Conservation (phyloP, 2,329 filamentous ascomycete genomes). For the Cadophora sp. region DNA sequence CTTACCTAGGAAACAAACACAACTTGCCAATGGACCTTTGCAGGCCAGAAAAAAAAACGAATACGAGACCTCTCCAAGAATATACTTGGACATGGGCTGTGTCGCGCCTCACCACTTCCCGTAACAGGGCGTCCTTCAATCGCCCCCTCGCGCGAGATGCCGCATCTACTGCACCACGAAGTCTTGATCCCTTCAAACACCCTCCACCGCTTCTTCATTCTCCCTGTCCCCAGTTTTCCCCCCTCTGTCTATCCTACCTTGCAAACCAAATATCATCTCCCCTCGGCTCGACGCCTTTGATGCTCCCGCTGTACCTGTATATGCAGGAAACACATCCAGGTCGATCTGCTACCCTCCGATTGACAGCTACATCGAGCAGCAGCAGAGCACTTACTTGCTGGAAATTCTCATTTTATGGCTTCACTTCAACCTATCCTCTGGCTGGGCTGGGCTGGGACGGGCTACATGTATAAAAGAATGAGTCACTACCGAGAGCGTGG, state of each 20-base stretch:
- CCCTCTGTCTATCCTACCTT: not conserved
- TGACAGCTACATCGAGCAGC: not conserved
- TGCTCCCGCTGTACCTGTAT: not conserved
- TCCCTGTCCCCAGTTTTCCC: not conserved
- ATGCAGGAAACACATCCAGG: not conserved
- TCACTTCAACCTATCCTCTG: too few species aligned
- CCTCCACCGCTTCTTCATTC: not conserved
- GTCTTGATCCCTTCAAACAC: not conserved
- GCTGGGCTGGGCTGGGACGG: too few species aligned
- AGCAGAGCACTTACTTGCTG: not conserved
- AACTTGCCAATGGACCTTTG: too few species aligned
- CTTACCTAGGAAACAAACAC: not conserved
- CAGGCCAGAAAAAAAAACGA: not conserved
- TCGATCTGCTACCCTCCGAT: not conserved
- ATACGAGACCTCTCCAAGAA: not conserved
- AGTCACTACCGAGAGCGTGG: not conserved
- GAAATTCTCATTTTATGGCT: too few species aligned
- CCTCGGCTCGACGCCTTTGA: not conserved
- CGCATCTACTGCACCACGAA: not conserved
- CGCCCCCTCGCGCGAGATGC: not conserved
- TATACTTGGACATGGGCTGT: too few species aligned
- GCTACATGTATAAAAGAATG: not conserved
- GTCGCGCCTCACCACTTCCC: not conserved
- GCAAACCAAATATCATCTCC: not conserved
- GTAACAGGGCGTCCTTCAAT: not conserved